Percentiles rank a stretch among this genome's conserved stretches.
phyloP scores from a whole-genome alignment of 257 asterid genomes.

The Solanum chilense region DNA sequence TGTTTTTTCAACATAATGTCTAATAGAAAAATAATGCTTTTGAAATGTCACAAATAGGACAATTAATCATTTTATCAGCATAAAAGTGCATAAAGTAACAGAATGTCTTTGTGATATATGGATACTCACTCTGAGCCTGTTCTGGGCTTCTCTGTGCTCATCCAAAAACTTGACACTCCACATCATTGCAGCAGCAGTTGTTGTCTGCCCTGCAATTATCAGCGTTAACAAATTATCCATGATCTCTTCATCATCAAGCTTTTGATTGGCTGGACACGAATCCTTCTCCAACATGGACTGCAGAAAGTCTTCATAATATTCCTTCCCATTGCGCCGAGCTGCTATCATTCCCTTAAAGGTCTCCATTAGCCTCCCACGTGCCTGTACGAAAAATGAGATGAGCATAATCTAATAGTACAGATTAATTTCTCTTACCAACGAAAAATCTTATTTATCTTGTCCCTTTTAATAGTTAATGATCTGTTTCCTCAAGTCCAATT shows the following conservation, averaged over 20 bases:
- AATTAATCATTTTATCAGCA: not conserved
- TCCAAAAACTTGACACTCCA: constrained; percentile 53
- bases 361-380: constrained; percentile 36
- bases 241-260: constrained; percentile 50
- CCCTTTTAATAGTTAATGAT: not conserved
- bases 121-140: constrained; percentile 31
- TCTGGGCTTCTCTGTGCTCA: constrained; percentile 28
- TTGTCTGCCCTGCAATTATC: constrained; percentile 43
- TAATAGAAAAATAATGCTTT: not conserved
- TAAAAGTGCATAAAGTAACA: not conserved
- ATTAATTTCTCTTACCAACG: not conserved
- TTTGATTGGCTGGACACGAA: constrained; percentile 23
- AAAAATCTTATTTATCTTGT: not conserved
- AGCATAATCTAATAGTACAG: not conserved
- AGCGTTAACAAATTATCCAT: constrained; percentile 46
- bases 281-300: constrained; percentile 42
- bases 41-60: not conserved
- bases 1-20: not conserved
- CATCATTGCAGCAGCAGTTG: constrained; percentile 64
- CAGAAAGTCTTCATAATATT: constrained; percentile 33
- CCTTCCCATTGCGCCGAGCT: constrained; percentile 22
- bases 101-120: not conserved
- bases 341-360: constrained; percentile 26
- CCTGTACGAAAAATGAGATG: constrained; percentile 14
- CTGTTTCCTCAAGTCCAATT: not conserved